Conservation (phyloP, 2,329 filamentous ascomycete genomes). For the Berkeleyomyces rouxiae region DNA sequence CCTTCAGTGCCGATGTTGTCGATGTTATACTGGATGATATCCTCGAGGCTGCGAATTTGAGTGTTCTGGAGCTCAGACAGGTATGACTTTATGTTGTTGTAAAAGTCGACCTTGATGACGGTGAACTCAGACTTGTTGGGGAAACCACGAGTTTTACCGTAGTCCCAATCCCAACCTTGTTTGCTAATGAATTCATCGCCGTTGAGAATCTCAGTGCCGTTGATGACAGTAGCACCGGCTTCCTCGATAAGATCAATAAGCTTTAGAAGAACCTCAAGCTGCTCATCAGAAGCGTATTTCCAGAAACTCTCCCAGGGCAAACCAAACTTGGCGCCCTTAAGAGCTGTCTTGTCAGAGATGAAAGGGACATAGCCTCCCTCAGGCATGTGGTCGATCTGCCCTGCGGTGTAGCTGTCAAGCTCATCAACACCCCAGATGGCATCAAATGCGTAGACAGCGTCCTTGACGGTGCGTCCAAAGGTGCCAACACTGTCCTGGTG, state of each 20-base stretch:
- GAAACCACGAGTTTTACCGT: slow-evolving; percentile 41
- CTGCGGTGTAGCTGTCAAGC: slow-evolving; percentile 48
- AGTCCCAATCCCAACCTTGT: slow-evolving; percentile 60
- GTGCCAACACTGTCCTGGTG: slow-evolving; percentile 55
- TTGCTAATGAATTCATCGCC: slow-evolving; percentile 45
- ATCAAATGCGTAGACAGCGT: slow-evolving; percentile 49
- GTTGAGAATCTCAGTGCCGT: slow-evolving; percentile 51
- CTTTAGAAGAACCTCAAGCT: slow-evolving; percentile 34
- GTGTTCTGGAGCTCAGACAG: slow-evolving; percentile 47
- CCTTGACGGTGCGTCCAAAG: slow-evolving; percentile 51
- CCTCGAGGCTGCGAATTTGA: slow-evolving; percentile 39
- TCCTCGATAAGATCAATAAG: slow-evolving; percentile 29
- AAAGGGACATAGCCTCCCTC: slow-evolving; percentile 38
- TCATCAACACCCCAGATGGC: slow-evolving; percentile 49
- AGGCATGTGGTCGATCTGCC: slow-evolving; percentile 38
- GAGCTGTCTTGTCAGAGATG: slow-evolving; percentile 33
- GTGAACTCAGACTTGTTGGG: slow-evolving; percentile 62
- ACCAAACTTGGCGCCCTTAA: slow-evolving; percentile 49
- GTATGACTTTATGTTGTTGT: slow-evolving; percentile 44
- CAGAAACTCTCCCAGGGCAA: slow-evolving; percentile 59
- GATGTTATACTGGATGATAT: slow-evolving; percentile 49
- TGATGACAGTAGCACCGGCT: slow-evolving; percentile 51
- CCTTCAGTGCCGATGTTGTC: slow-evolving; percentile 51
- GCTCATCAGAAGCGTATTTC: slow-evolving; percentile 39
- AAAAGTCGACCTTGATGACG: slow-evolving; percentile 55